phyloP scores from a whole-genome alignment of 768 basidiomycete species.

The Collybia nuda region DNA sequence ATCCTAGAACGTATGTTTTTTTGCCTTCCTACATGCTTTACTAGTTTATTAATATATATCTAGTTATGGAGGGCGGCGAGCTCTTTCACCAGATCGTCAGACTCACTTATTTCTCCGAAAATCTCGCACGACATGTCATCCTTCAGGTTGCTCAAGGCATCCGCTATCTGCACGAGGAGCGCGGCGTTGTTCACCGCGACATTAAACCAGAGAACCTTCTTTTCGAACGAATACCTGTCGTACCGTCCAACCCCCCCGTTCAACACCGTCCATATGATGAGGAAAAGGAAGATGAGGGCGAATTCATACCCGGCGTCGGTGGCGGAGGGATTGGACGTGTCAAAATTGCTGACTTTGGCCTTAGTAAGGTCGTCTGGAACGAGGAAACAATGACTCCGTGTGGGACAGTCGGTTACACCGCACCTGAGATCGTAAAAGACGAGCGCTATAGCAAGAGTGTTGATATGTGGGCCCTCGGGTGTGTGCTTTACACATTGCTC shows the following conservation, averaged over 20 bases:
- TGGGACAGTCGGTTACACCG: constrained; percentile 99
- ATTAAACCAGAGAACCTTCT: constrained; percentile 99
- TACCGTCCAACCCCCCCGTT: constrained; percentile 72
- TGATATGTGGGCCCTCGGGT: constrained; percentile 99
- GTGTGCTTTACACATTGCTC: constrained; percentile 96
- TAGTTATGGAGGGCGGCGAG: constrained; percentile 97
- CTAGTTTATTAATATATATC: constrained; percentile 13
- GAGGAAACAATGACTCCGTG: constrained; percentile 99
- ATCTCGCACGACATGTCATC: constrained; percentile 95
- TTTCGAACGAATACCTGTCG: constrained; percentile 89
- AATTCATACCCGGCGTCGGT: constrained; percentile 88
- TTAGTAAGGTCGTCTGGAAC: constrained; percentile 98
- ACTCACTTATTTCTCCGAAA: constrained; percentile 97
- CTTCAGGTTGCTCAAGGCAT: constrained; percentile 94
- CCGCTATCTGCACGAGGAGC: constrained; percentile 93
- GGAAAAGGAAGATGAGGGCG: constrained; percentile 98
- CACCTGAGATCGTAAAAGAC: constrained; percentile 99
- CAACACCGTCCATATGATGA: constrained; percentile 89
- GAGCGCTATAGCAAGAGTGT: constrained; percentile 96
- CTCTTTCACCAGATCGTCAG: constrained; percentile 99
- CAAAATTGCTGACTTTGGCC: constrained; percentile 98
- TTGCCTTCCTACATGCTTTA: background rate
- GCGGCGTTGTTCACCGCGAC: constrained; percentile 97
- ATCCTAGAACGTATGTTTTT: constrained; percentile 80
- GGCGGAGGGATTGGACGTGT: constrained; percentile 97